Evolutionary conservation across 495 filamentous ascomycete genomes (phyloP).

Genomic region (Penicillium cosmopolitanum): DNA sequence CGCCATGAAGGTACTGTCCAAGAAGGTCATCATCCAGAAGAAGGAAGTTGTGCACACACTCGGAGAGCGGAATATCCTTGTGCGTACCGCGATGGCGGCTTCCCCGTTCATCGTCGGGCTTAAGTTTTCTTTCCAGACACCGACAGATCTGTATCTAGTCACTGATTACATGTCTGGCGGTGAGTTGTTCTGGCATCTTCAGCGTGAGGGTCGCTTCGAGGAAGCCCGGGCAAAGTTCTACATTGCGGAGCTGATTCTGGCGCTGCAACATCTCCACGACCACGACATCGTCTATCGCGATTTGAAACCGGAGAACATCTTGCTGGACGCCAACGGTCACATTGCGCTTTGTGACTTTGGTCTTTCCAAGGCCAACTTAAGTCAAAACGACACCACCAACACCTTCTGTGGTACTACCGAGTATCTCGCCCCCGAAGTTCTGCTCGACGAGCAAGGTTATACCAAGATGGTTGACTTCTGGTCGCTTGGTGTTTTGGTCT

Average conservation of each 20-base stretch:
- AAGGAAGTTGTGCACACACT: slow-evolving; percentile 98
- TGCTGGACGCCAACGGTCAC: slow-evolving; percentile 82
- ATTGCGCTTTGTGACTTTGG: slow-evolving; percentile 90
- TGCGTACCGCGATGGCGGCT: slow-evolving; percentile 91
- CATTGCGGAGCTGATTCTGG: slow-evolving; percentile 95
- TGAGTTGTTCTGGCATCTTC: slow-evolving; percentile 97
- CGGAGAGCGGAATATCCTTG: slow-evolving; percentile 95
- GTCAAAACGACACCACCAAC: slow-evolving; percentile 95
- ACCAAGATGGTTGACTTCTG: slow-evolving; percentile 99
- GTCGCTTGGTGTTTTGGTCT: slow-evolving; percentile 96
- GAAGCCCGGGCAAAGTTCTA: slow-evolving; percentile 98
- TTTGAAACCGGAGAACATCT: slow-evolving; percentile 83
- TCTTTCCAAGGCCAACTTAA: slow-evolving; percentile 94
- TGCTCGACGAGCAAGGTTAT: slow-evolving; percentile 96
- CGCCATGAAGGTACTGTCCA: slow-evolving; percentile 98
- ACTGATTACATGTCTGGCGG: slow-evolving; percentile 99
- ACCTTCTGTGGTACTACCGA: slow-evolving; percentile 99
- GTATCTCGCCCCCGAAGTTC: slow-evolving; percentile 93
- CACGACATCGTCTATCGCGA: slow-evolving; percentile 98
- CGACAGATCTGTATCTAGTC: slow-evolving; percentile 93
- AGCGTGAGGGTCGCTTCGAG: slow-evolving; percentile 95
- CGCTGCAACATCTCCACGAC: slow-evolving; percentile 91
- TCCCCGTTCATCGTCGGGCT: slow-evolving; percentile 98
- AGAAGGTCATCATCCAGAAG: slow-evolving; percentile 99
- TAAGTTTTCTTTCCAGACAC: slow-evolving; percentile 98